Evolutionary conservation across 1,284 basidiomycete species (phyloP).

Genomic region (Coniferiporia weirii): DNA sequence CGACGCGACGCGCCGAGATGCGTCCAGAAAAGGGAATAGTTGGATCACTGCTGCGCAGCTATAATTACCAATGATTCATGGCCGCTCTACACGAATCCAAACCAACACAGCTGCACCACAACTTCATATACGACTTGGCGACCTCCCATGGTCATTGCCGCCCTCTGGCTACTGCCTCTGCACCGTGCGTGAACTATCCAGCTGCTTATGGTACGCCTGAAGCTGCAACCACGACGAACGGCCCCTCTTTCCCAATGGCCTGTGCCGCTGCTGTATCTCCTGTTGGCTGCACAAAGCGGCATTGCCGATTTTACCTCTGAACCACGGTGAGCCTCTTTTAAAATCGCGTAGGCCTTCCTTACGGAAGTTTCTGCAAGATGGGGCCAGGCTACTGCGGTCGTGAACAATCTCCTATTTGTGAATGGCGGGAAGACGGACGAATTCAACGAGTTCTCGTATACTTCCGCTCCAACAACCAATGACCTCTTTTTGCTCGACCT

Average conservation of each 20-base stretch:
- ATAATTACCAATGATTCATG: too few relatives aligned
- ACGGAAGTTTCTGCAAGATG: slow-evolving; percentile 46
- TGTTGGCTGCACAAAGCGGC: background rate
- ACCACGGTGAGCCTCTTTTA: slow-evolving; percentile 7
- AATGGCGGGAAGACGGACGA: slow-evolving; percentile 77
- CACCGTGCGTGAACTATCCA: background rate
- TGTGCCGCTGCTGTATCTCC: background rate
- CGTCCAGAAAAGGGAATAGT: too few relatives aligned
- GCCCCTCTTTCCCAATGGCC: slow-evolving; percentile 2
- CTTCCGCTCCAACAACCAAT: slow-evolving; percentile 64
- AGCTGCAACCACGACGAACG: background rate
- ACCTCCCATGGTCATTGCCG: background rate
- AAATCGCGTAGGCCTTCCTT: background rate
- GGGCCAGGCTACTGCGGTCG: slow-evolving; percentile 67
- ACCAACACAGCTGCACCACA: too few relatives aligned
- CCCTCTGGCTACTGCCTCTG: background rate
- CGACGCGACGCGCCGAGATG: too few relatives aligned
- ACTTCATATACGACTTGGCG: background rate
- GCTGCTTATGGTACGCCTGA: background rate
- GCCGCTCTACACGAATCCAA: too few relatives aligned
- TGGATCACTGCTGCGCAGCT: too few relatives aligned
- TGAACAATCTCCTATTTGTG: slow-evolving; percentile 61
- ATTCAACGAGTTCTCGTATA: slow-evolving; percentile 64
- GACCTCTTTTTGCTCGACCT: slow-evolving; percentile 70
- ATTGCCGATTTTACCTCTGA: slow-evolving; percentile 6